Evolutionary conservation across 768 basidiomycete genomes (phyloP).

Genomic region (Udeniomyces megalosporus): DNA sequence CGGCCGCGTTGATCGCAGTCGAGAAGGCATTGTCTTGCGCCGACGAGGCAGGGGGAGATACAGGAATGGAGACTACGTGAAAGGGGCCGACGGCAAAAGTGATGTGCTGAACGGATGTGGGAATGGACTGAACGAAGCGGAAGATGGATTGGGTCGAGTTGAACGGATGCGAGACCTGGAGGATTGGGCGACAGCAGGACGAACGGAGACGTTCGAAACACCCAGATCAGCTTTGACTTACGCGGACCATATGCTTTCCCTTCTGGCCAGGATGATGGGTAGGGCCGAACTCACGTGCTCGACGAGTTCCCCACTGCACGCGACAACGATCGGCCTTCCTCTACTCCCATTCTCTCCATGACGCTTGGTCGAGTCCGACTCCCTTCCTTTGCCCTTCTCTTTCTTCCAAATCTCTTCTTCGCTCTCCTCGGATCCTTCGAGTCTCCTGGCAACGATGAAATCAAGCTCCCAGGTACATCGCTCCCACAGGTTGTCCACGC

Average conservation of each 20-base stretch:
- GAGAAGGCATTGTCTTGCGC: background rate
- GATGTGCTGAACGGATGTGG: constrained; percentile 90
- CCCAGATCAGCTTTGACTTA: background rate
- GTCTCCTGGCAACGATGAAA: constrained; percentile 58
- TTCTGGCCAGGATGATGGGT: too few species aligned
- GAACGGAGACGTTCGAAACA: constrained; percentile 15
- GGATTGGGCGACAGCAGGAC: background rate
- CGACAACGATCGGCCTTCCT: constrained; percentile 62
- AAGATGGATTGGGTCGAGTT: constrained; percentile 90
- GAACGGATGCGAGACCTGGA: constrained; percentile 76
- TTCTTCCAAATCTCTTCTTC: background rate
- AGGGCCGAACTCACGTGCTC: constrained; percentile 52
- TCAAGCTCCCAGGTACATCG: constrained; percentile 98
- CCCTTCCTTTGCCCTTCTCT: constrained; percentile 30
- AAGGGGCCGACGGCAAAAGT: constrained; percentile 94
- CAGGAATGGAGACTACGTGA: constrained; percentile 38
- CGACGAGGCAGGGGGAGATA: constrained; percentile 33
- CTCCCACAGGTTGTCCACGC: constrained; percentile 85
- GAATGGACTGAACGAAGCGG: constrained; percentile 66
- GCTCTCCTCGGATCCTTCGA: constrained; percentile 34
- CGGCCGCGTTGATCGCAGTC: background rate
- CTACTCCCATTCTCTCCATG: constrained; percentile 30
- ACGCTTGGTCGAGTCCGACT: constrained; percentile 25
- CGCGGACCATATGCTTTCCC: too few species aligned
- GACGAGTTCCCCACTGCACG: constrained; percentile 85